Percentiles rank a stretch among this genome's conserved stretches.
Evolutionary conservation across 805 yeast species (phyloP).

Genomic region (Hanseniaspora mollemarum): DNA sequence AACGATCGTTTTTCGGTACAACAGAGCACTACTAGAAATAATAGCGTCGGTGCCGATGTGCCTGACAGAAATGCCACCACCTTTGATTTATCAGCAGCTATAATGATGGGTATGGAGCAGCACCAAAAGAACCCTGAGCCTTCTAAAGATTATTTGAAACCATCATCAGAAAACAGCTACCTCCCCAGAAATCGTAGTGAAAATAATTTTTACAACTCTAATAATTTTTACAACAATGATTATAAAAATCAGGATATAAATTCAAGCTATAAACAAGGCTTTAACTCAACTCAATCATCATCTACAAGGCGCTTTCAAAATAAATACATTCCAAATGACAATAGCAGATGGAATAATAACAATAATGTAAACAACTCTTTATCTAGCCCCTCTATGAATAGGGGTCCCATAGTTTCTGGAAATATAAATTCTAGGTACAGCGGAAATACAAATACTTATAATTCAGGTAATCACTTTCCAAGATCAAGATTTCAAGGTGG

Average conservation of each 20-base stretch:
- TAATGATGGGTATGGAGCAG: constrained; percentile 16
- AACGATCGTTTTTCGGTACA: neutral
- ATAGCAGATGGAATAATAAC: constrained; percentile 2
- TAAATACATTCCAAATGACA: neutral
- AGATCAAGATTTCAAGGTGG: constrained; percentile 14
- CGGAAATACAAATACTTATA: neutral
- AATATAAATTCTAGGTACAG: neutral
- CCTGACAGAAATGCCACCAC: constrained; percentile 13
- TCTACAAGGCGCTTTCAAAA: neutral
- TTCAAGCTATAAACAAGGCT: neutral
- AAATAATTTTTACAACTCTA: neutral
- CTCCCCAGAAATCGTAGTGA: constrained; percentile 4
- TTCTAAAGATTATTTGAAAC: neutral
- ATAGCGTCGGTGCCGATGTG: neutral
- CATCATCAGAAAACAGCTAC: neutral
- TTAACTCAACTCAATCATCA: neutral
- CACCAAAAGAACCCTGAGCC: neutral
- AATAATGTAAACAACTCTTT: neutral
- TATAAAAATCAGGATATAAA: neutral
- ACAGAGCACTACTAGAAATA: neutral
- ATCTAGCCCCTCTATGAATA: neutral
- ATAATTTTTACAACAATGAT: neutral
- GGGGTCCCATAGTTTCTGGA: neutral
- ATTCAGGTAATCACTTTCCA: neutral
- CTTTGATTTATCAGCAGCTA: constrained; percentile 16